phyloP scores from a whole-genome alignment of 768 basidiomycete species.

The Boletus rufocinnamomeus region DNA sequence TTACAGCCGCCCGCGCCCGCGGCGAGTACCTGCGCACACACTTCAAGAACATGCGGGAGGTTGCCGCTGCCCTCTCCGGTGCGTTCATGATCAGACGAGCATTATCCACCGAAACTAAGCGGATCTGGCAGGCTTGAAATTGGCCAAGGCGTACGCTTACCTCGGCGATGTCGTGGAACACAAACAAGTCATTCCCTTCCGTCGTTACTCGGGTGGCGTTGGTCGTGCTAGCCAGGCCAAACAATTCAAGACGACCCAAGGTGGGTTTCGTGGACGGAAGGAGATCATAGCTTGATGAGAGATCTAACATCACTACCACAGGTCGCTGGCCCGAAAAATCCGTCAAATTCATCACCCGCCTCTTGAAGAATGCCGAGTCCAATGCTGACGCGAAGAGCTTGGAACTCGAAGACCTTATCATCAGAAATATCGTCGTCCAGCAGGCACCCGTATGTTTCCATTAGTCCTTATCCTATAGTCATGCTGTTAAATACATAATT shows the following conservation, averaged over 20 bases:
- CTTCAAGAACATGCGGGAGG: slow-evolving; percentile 99
- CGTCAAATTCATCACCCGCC: slow-evolving; percentile 88
- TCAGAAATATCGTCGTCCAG: slow-evolving; percentile 97
- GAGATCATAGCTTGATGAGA: not conserved
- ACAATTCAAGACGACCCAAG: slow-evolving; percentile 95
- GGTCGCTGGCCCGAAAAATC: slow-evolving; percentile 99
- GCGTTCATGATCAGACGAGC: slow-evolving; percentile 26
- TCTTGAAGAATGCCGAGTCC: slow-evolving; percentile 98
- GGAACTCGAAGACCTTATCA: slow-evolving; percentile 86
- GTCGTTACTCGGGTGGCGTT: slow-evolving; percentile 93
- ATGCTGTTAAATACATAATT: slow-evolving; percentile 3
- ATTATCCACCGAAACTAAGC: slow-evolving; percentile 4
- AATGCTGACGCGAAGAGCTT: slow-evolving; percentile 98
- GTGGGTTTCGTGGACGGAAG: slow-evolving; percentile 46
- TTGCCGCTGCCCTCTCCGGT: slow-evolving; percentile 93
- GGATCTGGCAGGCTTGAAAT: slow-evolving; percentile 68
- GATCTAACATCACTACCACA: slow-evolving; percentile 33
- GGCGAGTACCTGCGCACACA: slow-evolving; percentile 98
- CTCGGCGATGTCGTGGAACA: slow-evolving; percentile 93
- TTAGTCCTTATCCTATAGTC: not conserved
- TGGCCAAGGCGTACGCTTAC: slow-evolving; percentile 94
- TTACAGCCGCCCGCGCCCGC: slow-evolving; percentile 82
- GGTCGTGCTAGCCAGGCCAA: slow-evolving; percentile 94
- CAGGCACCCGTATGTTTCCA: slow-evolving; percentile 85
- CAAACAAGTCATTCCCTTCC: slow-evolving; percentile 96